Base-by-base conservation (phyloP, 352 stramenopile species). In the Phytopythium montanum region DNA sequence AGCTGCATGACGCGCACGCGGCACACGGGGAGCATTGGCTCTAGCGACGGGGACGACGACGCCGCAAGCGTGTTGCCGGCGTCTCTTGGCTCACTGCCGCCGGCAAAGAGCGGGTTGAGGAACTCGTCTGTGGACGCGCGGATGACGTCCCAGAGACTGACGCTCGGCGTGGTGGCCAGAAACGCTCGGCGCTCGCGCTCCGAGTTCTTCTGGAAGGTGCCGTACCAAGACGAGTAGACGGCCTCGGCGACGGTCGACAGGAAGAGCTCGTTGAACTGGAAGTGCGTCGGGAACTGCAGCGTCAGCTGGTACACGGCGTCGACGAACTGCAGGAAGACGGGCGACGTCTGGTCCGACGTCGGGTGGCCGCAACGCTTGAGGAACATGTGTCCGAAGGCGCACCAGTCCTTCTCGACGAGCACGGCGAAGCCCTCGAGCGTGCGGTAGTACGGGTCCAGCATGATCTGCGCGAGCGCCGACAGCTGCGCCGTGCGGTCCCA, bases 261-360 rank as follows among this genome's bases (percentile, higher is more conserved):
- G 39, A 97, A 81, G 16, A 90, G 62, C 67, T 97, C 86, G 72
- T 98, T 99, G 70, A 99, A 99, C 71, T 99, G 97, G 68, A 99
- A 99, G 64, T 93, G 89, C 7, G 92, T 94, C 16, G 97, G 97
- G 58, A 98, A 99, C 64, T 99, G 96, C 39, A 97, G 76, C 14
- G 97, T 90, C 25, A 99, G 72, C 73, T 99, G 97, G 66, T 97
- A 99, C 28, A 99, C 92, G 57, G 89, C 98, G 75, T 99, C 97
- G 18, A 99, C 73, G 70, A 99, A 99, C 68, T 99, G 97, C 41
- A 99, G 70, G 76, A 99, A 99, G 48, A 99, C 97, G 3, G 98
- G 98, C 42, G 96, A 99, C 21, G 95, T 92, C 66, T 99, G 90
- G 49, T 98, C 92, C 9, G 85, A 90, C 4, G 80, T 90, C 31